Conservation (phyloP, 2,329 filamentous ascomycete species). For the Aspergillus pseudoterreus region DNA sequence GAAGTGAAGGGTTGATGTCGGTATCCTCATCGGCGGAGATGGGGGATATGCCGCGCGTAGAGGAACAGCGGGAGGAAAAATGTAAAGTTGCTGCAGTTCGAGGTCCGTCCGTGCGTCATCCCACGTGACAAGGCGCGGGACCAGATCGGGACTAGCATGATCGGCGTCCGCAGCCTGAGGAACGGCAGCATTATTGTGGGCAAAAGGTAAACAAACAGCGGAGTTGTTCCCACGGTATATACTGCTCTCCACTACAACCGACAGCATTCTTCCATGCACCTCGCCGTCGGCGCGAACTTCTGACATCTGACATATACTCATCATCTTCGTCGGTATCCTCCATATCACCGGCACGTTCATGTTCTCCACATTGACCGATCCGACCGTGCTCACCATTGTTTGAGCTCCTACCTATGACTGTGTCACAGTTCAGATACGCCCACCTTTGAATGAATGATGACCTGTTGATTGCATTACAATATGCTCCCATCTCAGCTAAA, state of each 20-base stretch:
- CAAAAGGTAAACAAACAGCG: constrained; percentile 38
- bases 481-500: constrained; percentile 58
- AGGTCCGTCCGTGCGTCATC: constrained; percentile 7
- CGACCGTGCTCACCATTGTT: constrained; percentile 2
- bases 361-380: neutral
- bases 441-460: constrained; percentile 25
- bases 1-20: too few species aligned
- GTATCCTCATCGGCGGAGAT: neutral
- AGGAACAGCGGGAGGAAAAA: neutral
- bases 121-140: constrained; percentile 21
- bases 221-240: constrained; percentile 4
- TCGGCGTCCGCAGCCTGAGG: constrained; percentile 29
- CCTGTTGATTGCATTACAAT: constrained; percentile 20
- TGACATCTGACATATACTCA: neutral
- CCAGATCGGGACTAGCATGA: constrained; percentile 25
- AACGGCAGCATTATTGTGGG: constrained; percentile 19
- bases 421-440: constrained; percentile 13
- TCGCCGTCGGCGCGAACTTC: neutral
- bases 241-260: neutral
- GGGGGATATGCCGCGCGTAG: neutral
- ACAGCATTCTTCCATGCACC: too few species aligned
- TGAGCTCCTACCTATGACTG: constrained; percentile 6
- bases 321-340: neutral
- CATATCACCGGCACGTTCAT: neutral
- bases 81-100: constrained; percentile 1